phyloP scores from a whole-genome alignment of 306 rosid species.

The Carpinus viminea region DNA sequence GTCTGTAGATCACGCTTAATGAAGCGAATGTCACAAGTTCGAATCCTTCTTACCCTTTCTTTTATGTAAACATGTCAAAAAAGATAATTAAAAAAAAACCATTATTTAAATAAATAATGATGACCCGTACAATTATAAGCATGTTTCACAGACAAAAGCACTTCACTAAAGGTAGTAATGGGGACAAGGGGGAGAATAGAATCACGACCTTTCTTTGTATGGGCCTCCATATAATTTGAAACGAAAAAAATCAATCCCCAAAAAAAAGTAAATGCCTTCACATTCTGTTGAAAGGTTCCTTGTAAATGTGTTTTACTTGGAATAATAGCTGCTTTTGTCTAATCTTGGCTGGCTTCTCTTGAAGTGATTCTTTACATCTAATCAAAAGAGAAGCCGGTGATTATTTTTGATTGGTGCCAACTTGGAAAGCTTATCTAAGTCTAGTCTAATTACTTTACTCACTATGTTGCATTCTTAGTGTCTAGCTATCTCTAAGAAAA shows the following conservation, averaged over 20 bases:
- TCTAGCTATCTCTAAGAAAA: too few relatives aligned
- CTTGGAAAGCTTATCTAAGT: neutral
- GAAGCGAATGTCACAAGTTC: too few relatives aligned
- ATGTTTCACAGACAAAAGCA: neutral
- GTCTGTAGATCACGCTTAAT: too few relatives aligned
- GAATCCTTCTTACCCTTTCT: too few relatives aligned
- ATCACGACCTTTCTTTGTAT: conserved; percentile 29
- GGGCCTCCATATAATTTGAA: conserved; percentile 28
- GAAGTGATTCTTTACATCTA: neutral
- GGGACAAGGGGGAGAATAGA: conserved; percentile 40
- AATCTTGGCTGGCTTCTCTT: conserved; percentile 1
- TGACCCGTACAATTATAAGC: neutral
- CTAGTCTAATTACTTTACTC: neutral
- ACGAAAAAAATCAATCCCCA: conserved; percentile 19
- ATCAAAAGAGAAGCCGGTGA: neutral
- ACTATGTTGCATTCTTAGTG: too few relatives aligned
- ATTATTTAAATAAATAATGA: neutral
- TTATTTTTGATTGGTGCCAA: neutral
- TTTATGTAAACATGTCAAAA: too few relatives aligned
- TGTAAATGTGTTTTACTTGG: conserved; percentile 10
- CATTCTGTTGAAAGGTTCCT: conserved; percentile 48
- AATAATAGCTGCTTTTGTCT: conserved; percentile 10
- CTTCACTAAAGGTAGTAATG: conserved; percentile 14
- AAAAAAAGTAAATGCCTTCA: conserved; percentile 33
- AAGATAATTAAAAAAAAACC: neutral